A percentile compares a stretch with the other conserved stretches of the same genome.
These are phyloP conservation scores for Chalaropsis ovoidea DNA, from an alignment of 2,329 filamentous ascomycete species.

Conservation along the genomic window DNA sequence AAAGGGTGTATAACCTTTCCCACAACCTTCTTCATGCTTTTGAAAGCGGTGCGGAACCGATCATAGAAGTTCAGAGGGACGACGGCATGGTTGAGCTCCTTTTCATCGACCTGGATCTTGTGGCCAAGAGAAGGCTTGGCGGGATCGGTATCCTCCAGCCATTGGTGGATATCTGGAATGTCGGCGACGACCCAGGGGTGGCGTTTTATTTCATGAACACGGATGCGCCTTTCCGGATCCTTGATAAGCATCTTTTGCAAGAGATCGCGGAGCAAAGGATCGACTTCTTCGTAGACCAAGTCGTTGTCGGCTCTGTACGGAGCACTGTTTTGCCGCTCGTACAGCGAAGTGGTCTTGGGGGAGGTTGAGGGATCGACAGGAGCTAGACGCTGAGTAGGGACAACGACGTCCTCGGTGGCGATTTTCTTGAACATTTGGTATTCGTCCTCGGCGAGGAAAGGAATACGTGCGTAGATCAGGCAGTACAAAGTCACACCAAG, in stretches of 20 bases:
- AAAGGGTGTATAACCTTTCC: constrained; percentile 54
- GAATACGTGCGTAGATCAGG: constrained; percentile 84
- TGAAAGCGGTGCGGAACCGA: constrained; percentile 67
- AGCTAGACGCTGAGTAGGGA: constrained; percentile 70
- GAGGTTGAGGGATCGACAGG: constrained; percentile 56
- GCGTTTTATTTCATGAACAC: constrained; percentile 81
- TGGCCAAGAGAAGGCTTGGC: constrained; percentile 65
- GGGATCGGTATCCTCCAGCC: constrained; percentile 93
- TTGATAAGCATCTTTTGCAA: constrained; percentile 72
- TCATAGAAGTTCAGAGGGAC: constrained; percentile 81
- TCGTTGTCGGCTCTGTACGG: constrained; percentile 69
- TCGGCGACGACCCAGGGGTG: constrained; percentile 84
- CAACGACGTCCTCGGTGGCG: constrained; percentile 83
- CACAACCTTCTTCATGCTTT: constrained; percentile 59
- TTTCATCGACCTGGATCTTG: constrained; percentile 84
- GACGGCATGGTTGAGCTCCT: constrained; percentile 81
- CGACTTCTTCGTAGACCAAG: constrained; percentile 74
- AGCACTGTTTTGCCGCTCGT: constrained; percentile 48
- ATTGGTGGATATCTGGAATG: constrained; percentile 61
- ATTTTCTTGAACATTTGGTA: constrained; percentile 88
- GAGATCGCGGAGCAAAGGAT: constrained; percentile 68
- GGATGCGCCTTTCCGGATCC: constrained; percentile 79
- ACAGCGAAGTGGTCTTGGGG: constrained; percentile 45
- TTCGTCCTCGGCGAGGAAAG: constrained; percentile 84
- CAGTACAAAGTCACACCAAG: constrained; percentile 93